A percentile compares a stretch with the other conserved stretches of the same genome.
These are phyloP conservation scores for Amanita pallidorosea DNA, from an alignment of 768 basidiomycete genomes.

Conservation along the genomic window DNA sequence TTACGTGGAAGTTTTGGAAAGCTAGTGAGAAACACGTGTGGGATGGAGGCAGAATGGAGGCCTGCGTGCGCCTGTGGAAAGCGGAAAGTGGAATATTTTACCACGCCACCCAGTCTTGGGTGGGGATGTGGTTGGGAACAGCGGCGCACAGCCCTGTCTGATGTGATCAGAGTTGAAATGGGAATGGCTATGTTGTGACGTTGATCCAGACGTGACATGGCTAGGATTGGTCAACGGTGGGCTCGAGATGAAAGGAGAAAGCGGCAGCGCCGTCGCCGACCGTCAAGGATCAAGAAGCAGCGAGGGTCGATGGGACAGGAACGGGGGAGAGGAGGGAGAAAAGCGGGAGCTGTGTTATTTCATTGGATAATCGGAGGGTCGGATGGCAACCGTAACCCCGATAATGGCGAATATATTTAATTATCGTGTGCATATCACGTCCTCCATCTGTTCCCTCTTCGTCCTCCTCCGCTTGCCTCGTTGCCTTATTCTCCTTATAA, in stretches of 20 bases:
- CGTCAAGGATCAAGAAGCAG: neutral
- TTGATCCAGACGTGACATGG: neutral
- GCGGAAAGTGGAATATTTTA: too few species aligned
- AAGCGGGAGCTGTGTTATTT: neutral
- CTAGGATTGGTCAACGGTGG: neutral
- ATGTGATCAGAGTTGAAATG: neutral
- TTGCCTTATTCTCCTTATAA: slow-evolving; percentile 5
- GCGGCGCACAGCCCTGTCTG: neutral
- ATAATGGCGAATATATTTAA: slow-evolving; percentile 1
- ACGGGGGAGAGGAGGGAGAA: neutral
- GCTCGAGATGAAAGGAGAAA: neutral
- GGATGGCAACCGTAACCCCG: slow-evolving; percentile 6
- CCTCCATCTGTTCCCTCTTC: neutral
- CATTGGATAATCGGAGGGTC: slow-evolving; percentile 4
- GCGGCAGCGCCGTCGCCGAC: neutral
- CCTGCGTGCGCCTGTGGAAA: too few species aligned
- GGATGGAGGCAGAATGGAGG: neutral
- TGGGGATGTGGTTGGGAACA: too few species aligned
- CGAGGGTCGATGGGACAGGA: neutral
- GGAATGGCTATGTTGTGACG: slow-evolving; percentile 1
- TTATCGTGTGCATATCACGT: neutral
- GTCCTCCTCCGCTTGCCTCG: neutral
- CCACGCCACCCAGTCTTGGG: too few species aligned
- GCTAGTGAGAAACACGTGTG: neutral
- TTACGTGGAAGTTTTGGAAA: neutral